phyloP scores from a whole-genome alignment of 2,329 filamentous ascomycete species.

The Calonectria pseudoreteaudii region DNA sequence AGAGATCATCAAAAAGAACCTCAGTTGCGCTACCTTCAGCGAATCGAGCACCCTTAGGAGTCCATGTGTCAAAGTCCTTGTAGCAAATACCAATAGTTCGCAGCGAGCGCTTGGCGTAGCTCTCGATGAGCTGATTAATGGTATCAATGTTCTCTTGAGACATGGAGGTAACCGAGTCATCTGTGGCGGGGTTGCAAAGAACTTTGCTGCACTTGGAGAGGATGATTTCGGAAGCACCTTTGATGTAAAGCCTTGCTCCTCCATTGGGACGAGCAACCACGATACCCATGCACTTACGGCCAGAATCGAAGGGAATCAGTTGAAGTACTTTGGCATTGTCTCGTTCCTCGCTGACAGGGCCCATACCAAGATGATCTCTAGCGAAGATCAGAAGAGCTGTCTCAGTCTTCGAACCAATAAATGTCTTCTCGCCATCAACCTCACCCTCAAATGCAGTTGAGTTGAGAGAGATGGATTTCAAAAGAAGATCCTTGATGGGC shows the following conservation, averaged over 20 bases:
- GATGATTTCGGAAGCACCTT: conserved; percentile 75
- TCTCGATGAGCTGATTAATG: conserved; percentile 76
- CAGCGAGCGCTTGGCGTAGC: conserved; percentile 83
- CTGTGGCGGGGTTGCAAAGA: conserved; percentile 61
- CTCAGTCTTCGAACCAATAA: conserved; percentile 84
- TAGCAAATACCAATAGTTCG: conserved; percentile 88
- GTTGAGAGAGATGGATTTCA: conserved; percentile 72
- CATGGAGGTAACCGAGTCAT: conserved; percentile 56
- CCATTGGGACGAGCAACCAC: conserved; percentile 65
- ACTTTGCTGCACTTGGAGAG: conserved; percentile 66
- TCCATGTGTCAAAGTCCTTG: conserved; percentile 87
- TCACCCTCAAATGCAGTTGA: conserved; percentile 84
- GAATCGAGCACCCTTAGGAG: conserved; percentile 72
- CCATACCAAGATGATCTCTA: conserved; percentile 74
- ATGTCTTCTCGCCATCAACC: conserved; percentile 73
- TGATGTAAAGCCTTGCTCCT: conserved; percentile 68
- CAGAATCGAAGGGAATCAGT: conserved; percentile 80
- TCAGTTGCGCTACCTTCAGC: conserved; percentile 68
- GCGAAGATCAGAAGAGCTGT: conserved; percentile 79
- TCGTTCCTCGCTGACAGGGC: conserved; percentile 72
- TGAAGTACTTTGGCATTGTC: conserved; percentile 71
- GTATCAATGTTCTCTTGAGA: conserved; percentile 65
- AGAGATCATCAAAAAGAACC: conserved; percentile 75
- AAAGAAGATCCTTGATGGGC: conserved; percentile 63
- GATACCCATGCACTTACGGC: conserved; percentile 78